These are phyloP conservation scores for Pseudevernia furfuracea DNA, from an alignment of 495 filamentous ascomycete genomes.

Conservation along the genomic window DNA sequence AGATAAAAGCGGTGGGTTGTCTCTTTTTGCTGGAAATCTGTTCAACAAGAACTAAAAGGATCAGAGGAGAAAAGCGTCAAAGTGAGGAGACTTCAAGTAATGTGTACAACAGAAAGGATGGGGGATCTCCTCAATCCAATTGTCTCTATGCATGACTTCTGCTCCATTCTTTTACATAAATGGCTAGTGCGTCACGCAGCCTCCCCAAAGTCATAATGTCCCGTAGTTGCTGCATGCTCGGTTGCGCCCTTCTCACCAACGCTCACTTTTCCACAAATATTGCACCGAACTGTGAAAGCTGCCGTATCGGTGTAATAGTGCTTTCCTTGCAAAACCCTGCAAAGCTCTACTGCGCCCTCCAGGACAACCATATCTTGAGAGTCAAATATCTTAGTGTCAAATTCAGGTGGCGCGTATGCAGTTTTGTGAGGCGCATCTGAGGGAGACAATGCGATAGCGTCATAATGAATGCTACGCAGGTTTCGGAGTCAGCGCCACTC, in stretches of 20 bases:
- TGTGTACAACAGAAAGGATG: too few relatives aligned
- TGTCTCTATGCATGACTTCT: too few relatives aligned
- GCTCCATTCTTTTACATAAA: too few relatives aligned
- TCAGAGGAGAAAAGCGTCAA: too few relatives aligned
- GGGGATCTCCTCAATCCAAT: too few relatives aligned
- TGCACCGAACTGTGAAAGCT: conserved; percentile 75
- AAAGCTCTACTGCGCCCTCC: conserved; percentile 61
- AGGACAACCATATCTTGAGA: conserved; percentile 60
- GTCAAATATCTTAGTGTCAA: conserved; percentile 74
- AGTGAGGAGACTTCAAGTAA: too few relatives aligned
- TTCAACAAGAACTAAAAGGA: too few relatives aligned
- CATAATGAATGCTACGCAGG: conserved; percentile 65
- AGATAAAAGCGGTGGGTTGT: too few relatives aligned
- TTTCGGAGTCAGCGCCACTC: too few relatives aligned
- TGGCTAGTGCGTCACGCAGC: conserved; percentile 30
- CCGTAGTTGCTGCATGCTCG: conserved; percentile 58
- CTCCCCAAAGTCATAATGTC: conserved; percentile 70
- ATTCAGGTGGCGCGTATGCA: conserved; percentile 54
- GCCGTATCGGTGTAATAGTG: conserved; percentile 91
- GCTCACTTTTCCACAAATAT: conserved; percentile 61
- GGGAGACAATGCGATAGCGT: conserved; percentile 72
- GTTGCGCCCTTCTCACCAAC: conserved; percentile 66
- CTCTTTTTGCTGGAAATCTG: too few relatives aligned
- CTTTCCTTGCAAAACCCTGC: conserved; percentile 56
- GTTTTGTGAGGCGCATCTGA: conserved; percentile 50